A percentile compares a stretch with the other conserved stretches of the same genome.
Conservation (phyloP, 768 basidiomycete genomes). For the Flagelloscypha sp. region DNA sequence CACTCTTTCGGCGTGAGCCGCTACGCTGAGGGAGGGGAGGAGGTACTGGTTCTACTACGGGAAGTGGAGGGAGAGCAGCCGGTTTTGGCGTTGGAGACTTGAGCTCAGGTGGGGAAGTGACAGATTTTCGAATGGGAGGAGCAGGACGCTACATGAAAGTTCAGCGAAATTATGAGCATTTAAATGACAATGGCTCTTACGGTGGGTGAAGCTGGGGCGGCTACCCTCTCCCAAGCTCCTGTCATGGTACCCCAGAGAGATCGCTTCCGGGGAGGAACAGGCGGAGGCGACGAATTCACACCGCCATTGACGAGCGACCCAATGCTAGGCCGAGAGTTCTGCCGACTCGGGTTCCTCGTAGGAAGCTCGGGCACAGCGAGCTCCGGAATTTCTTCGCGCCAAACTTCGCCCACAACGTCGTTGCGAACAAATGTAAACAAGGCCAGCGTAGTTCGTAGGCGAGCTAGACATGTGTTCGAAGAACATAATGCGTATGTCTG, state of each 20-base stretch:
- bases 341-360: constrained; percentile 13
- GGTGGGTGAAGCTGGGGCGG: constrained; percentile 48
- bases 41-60: too few species aligned
- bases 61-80: constrained; percentile 22
- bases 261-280: constrained; percentile 53
- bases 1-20: too few species aligned
- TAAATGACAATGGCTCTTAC: constrained; percentile 14
- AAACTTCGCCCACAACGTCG: constrained; percentile 75
- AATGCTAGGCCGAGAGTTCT: constrained; percentile 24
- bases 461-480: constrained; percentile 77
- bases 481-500: constrained; percentile 75
- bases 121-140: too few species aligned
- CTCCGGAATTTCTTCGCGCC: constrained; percentile 70
- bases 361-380: constrained; percentile 24
- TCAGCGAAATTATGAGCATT: too few species aligned
- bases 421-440: constrained; percentile 85
- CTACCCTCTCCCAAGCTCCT: constrained; percentile 50
- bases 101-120: constrained; percentile 11
- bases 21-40: too few species aligned
- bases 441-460: constrained; percentile 81
- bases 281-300: too few species aligned
- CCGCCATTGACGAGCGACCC: too few species aligned
- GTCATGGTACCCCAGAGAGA: constrained; percentile 65
- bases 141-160: too few species aligned
- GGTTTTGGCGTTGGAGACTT: constrained; percentile 9